These are phyloP conservation scores for Saccharum hybrid DNA, from an alignment of 202 grass and related monocot species.

Conservation along the genomic window DNA sequence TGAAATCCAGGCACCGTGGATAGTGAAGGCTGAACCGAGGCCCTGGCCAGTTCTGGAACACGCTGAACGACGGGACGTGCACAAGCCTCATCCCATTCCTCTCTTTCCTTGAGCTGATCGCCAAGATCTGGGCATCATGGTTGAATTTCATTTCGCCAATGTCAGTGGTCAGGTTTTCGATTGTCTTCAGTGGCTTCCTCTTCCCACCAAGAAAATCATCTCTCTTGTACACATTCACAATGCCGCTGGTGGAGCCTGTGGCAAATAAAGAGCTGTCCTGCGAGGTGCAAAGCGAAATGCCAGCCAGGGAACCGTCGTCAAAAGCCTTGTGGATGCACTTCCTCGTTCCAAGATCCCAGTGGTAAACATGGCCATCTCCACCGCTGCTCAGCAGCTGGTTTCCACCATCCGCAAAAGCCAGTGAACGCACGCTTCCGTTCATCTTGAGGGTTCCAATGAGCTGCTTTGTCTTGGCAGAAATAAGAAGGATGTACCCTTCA, in stretches of 20 bases:
- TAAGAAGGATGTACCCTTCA: slow-evolving; percentile 77
- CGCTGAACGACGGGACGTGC: slow-evolving; percentile 63
- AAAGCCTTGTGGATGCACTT: slow-evolving; percentile 76
- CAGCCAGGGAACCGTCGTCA: slow-evolving; percentile 67
- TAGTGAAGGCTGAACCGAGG: slow-evolving; percentile 56
- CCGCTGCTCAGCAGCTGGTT: slow-evolving; percentile 72
- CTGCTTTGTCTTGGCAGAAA: slow-evolving; percentile 81
- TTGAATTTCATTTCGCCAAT: slow-evolving; percentile 81
- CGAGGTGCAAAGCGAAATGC: slow-evolving; percentile 59
- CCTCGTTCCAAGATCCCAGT: slow-evolving; percentile 83
- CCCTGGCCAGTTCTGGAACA: slow-evolving; percentile 89
- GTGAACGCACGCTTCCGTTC: slow-evolving; percentile 68
- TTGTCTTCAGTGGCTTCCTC: slow-evolving; percentile 65
- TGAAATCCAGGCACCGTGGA: slow-evolving; percentile 78
- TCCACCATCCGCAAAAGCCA: slow-evolving; percentile 74
- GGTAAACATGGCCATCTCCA: slow-evolving; percentile 77
- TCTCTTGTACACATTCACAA: slow-evolving; percentile 79
- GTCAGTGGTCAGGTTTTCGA: slow-evolving; percentile 68
- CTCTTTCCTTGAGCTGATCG: slow-evolving; percentile 68
- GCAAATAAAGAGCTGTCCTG: slow-evolving; percentile 63
- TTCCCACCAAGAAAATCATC: slow-evolving; percentile 82
- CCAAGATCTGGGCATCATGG: slow-evolving; percentile 68
- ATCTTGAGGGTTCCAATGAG: slow-evolving; percentile 87
- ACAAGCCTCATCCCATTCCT: slow-evolving; percentile 73
- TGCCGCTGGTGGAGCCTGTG: slow-evolving; percentile 73